Evolutionary conservation across 139 green algal species (phyloP), one percentile per base, ranked within the genome.

Genomic region (Chlorella sorokiniana): DNA sequence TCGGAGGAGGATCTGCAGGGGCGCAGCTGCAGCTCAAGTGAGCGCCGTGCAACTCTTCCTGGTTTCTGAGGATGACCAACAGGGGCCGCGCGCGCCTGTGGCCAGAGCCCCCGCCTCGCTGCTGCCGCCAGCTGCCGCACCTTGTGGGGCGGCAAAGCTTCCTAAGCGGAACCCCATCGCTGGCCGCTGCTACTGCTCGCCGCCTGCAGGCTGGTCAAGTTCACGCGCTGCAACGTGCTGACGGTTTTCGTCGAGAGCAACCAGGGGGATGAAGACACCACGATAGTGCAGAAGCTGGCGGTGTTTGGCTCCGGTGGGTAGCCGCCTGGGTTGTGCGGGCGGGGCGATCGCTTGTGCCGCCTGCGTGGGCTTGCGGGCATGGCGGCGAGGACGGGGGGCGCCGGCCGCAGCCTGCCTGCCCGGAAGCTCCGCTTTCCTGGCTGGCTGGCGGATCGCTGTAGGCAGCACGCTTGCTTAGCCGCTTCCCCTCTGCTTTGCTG

Each of bases 201-300:
- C n/a, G n/a, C n/a, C n/a, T 73, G 64, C 79, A 85, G 78, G 69
- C 85, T 90, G 33, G 94, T 97, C 8, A 97, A 97, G 82, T 96
- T 96, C 69, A 65, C 18, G 64, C 89, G 78, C 45, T 91, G 97
- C 23, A 92, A 88, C 35, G 85, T 78, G 3, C 75, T 95, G 25
- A 89, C 76, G 38, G 84, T 96, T 48, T 93, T 96, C 72, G 81
- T 95, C 8, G 90, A 91, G 40, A 81, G 73, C 78, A 95, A 97
- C 87, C 83, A 86, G 61, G 86, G 62, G 0, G 93, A 92, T 62
- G 90, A 91, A 65, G 93, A 95, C 45, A 88, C 78, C 0, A 97
- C 93, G 2, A 73, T 83, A 4, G 70, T 96, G 38, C 85, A 89
- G 45, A 95, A 93, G 81, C 87, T 96, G 20, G 69, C 74, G 7